phyloP scores from a whole-genome alignment of 352 stramenopile genomes.

The Pythium graminicola region DNA sequence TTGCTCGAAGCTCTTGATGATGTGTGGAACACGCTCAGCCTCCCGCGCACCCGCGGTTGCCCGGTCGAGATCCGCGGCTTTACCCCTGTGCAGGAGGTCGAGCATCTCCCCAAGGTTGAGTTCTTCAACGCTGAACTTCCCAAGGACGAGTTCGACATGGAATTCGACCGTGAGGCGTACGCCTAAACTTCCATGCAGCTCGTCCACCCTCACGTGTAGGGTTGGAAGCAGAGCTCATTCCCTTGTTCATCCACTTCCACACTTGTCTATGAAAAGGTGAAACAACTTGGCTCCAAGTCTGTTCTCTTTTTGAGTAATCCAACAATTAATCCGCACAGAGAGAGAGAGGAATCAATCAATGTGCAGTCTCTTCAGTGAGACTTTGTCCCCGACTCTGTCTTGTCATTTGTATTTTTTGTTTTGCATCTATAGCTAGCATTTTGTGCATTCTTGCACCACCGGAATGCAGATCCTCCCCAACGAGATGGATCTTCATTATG shows the following conservation, averaged over 20 bases:
- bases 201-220: background rate
- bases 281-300: background rate
- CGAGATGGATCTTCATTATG: background rate
- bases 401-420: background rate
- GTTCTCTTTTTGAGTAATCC: background rate
- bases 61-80: slow-evolving; percentile 38
- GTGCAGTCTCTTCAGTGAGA: slow-evolving; percentile 1
- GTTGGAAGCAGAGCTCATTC: background rate
- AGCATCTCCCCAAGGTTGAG: slow-evolving; percentile 76
- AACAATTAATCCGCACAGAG: background rate
- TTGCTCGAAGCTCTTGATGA: slow-evolving; percentile 76
- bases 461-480: background rate
- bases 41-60: slow-evolving; percentile 41
- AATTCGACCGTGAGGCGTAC: slow-evolving; percentile 34
- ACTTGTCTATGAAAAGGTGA: slow-evolving; percentile 8
- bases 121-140: slow-evolving; percentile 61
- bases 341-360: background rate
- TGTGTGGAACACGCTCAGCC: slow-evolving; percentile 81
- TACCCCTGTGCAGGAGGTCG: slow-evolving; percentile 34
- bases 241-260: background rate
- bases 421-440: too few species aligned
- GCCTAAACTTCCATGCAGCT: slow-evolving; percentile 18
- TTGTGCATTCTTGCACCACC: background rate
- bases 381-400: background rate
- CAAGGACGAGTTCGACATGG: slow-evolving; percentile 36